A percentile compares a stretch with the other conserved stretches of the same genome.
Evolutionary conservation across 2,329 filamentous ascomycete species (phyloP).

Genomic region (Xylaria sp.): DNA sequence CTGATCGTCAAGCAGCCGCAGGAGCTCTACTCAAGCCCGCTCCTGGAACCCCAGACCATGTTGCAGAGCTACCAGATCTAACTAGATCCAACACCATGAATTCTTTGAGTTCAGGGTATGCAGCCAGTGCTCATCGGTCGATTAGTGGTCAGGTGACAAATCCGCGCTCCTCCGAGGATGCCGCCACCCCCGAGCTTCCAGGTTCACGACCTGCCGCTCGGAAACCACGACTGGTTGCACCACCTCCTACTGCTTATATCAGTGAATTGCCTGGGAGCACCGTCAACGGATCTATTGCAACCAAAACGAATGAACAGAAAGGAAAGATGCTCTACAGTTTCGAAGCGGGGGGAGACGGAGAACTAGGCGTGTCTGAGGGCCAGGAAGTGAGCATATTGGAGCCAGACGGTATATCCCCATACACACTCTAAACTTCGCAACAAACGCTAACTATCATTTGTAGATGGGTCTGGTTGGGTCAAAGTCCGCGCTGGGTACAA

Average conservation of each 20-base stretch:
- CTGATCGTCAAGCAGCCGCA: constrained; percentile 82
- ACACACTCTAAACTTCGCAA: constrained; percentile 12
- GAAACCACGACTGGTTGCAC: constrained; percentile 83
- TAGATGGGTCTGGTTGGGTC: constrained; percentile 92
- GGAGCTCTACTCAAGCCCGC: constrained; percentile 66
- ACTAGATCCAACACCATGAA: constrained; percentile 88
- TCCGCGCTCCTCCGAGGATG: constrained; percentile 61
- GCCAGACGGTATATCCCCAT: constrained; percentile 77
- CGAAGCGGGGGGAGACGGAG: constrained; percentile 81
- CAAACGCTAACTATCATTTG: constrained; percentile 46
- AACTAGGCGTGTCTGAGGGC: constrained; percentile 82
- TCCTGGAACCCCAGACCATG: constrained; percentile 59
- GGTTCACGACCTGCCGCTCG: constrained; percentile 62
- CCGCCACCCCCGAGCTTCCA: constrained; percentile 55
- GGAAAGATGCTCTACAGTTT: constrained; percentile 94
- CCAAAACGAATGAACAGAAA: constrained; percentile 64
- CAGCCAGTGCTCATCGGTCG: constrained; percentile 79
- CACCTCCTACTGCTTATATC: constrained; percentile 84
- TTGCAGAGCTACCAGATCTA: constrained; percentile 73
- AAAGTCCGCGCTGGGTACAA: constrained; percentile 79
- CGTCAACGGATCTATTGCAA: constrained; percentile 55
- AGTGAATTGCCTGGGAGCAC: constrained; percentile 69
- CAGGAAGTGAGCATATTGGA: constrained; percentile 82
- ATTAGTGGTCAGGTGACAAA: constrained; percentile 66
- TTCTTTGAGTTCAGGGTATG: constrained; percentile 88